phyloP scores from a whole-genome alignment of 2,329 filamentous ascomycete genomes.

The Ascochyta clinopodiicola region DNA sequence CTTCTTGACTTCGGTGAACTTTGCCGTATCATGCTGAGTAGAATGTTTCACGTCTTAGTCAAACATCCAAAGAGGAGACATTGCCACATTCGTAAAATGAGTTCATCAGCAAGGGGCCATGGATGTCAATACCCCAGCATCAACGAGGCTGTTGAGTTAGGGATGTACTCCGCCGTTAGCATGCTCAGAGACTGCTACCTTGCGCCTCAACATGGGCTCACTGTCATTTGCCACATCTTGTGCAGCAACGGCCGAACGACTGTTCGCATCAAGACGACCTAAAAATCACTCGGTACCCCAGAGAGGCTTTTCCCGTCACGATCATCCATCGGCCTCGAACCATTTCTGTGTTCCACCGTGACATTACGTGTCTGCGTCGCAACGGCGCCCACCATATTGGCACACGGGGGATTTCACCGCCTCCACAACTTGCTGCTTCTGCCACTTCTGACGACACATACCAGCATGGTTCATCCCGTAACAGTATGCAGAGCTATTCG shows the following conservation, averaged over 20 bases:
- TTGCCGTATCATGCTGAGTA: not conserved
- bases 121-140: not conserved
- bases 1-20: not conserved
- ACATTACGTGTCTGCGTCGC: not conserved
- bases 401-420: not conserved
- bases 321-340: not conserved
- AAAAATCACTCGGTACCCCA: not conserved
- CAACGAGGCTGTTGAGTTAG: constrained; percentile 7
- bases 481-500: not conserved
- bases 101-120: not conserved
- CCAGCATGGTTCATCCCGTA: not conserved
- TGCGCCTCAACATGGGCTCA: constrained; percentile 13
- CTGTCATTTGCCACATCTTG: not conserved
- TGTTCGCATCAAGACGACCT: not conserved
- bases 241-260: not conserved
- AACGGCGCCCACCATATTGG: not conserved
- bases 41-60: constrained; percentile 3
- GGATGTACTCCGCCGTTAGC: constrained; percentile 1
- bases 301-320: not conserved
- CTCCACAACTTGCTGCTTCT: not conserved
- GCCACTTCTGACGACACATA: not conserved
- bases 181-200: constrained; percentile 3
- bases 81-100: not conserved
- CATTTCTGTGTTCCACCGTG: not conserved
- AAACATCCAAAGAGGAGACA: not conserved